phyloP scores from a whole-genome alignment of 805 yeast species.

The Starmerella vaccinii region DNA sequence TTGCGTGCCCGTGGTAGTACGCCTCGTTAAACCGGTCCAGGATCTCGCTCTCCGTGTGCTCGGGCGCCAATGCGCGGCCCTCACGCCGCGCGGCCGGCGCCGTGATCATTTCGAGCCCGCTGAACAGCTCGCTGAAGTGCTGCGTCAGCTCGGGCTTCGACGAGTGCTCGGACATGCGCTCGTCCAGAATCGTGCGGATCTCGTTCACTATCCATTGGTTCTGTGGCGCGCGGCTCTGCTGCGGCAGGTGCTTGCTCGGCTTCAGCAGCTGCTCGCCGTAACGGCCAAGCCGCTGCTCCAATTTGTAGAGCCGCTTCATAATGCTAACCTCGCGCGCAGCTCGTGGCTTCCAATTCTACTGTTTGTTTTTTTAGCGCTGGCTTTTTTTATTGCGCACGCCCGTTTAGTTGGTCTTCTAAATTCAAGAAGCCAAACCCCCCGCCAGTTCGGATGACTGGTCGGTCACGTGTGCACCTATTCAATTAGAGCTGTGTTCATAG shows the following conservation, averaged over 20 bases:
- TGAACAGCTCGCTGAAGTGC: constrained; percentile 22
- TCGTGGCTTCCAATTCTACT: background rate
- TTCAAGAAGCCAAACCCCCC: too few relatives aligned
- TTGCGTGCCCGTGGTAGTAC: constrained; percentile 26
- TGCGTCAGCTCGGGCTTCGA: constrained; percentile 18
- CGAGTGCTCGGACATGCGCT: constrained; percentile 16
- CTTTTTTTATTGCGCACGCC: too few relatives aligned
- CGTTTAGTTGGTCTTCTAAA: too few relatives aligned
- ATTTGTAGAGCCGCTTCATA: constrained; percentile 14
- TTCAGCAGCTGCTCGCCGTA: constrained; percentile 17
- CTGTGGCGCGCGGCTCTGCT: background rate
- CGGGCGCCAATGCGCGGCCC: constrained; percentile 11
- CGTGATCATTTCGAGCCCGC: constrained; percentile 19
- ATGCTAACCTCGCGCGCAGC: too few relatives aligned
- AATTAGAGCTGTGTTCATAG: background rate
- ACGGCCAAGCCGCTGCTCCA: constrained; percentile 19
- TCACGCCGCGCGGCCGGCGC: background rate
- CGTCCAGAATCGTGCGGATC: constrained; percentile 21
- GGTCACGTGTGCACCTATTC: background rate
- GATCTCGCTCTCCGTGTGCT: constrained; percentile 18
- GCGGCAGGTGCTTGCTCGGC: background rate
- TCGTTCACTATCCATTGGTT: constrained; percentile 15
- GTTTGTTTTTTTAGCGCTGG: background rate
- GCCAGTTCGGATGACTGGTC: too few relatives aligned
- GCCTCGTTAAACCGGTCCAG: constrained; percentile 22